These are phyloP conservation scores for Annulohypoxylon stygium DNA, from an alignment of 495 filamentous ascomycete species.

Conservation along the genomic window DNA sequence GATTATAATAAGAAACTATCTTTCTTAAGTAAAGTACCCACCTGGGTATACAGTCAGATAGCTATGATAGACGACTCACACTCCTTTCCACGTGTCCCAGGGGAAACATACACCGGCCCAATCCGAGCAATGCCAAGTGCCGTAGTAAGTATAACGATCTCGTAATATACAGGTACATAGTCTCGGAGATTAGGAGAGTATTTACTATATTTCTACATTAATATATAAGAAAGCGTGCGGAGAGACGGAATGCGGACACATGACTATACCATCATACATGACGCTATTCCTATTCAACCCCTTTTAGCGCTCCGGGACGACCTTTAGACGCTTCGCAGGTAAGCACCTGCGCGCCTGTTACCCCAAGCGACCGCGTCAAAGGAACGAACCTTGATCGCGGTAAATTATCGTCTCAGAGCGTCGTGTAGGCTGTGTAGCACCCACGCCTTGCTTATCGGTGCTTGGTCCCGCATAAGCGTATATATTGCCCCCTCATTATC, in stretches of 20 bases:
- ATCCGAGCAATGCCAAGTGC: slow-evolving; percentile 4
- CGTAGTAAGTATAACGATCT: slow-evolving; percentile 10
- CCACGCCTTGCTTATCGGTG: slow-evolving; percentile 5
- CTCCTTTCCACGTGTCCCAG: neutral
- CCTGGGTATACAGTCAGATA: neutral
- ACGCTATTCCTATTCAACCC: slow-evolving; percentile 21
- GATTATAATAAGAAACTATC: neutral
- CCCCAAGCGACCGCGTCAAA: slow-evolving; percentile 17
- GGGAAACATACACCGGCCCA: slow-evolving; percentile 6
- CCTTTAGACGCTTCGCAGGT: slow-evolving; percentile 5
- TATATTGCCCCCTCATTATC: slow-evolving; percentile 3
- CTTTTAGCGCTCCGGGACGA: slow-evolving; percentile 17
- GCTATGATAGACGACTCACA: slow-evolving; percentile 13
- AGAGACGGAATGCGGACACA: slow-evolving; percentile 7
- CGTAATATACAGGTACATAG: slow-evolving; percentile 24
- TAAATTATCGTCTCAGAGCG: neutral
- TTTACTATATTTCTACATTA: slow-evolving; percentile 26
- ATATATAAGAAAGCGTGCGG: slow-evolving; percentile 12
- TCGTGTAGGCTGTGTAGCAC: neutral
- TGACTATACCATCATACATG: slow-evolving; percentile 9
- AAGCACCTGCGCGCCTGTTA: neutral
- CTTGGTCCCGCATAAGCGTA: slow-evolving; percentile 8
- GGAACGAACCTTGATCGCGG: slow-evolving; percentile 9
- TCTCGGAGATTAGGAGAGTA: neutral
- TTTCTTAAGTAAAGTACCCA: neutral